Conservation (phyloP, 2,329 filamentous ascomycete genomes). For the Beauveria varroae region DNA sequence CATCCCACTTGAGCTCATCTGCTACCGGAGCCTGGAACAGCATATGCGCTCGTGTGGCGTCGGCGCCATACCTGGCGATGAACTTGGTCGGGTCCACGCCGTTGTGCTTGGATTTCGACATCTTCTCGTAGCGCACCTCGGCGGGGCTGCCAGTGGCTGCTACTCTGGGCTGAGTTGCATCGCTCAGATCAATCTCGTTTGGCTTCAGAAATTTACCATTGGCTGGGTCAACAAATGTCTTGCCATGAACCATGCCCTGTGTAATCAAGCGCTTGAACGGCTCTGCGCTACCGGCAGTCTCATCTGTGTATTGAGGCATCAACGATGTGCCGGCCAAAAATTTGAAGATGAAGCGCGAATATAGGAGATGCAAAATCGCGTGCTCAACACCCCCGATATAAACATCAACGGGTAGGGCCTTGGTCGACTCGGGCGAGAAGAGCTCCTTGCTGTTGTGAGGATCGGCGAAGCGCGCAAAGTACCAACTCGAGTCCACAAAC, state of each 20-base stretch:
- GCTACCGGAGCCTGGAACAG: slow-evolving; percentile 80
- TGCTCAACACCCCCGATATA: slow-evolving; percentile 89
- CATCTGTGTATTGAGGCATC: slow-evolving; percentile 32
- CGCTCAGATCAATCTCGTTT: slow-evolving; percentile 60
- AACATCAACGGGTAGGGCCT: slow-evolving; percentile 68
- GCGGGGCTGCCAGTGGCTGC: slow-evolving; percentile 50
- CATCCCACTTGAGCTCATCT: slow-evolving; percentile 84
- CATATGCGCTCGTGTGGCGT: slow-evolving; percentile 78
- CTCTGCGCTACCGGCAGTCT: slow-evolving; percentile 43
- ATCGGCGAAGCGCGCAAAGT: slow-evolving; percentile 75
- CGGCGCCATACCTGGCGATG: slow-evolving; percentile 69
- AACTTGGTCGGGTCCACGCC: slow-evolving; percentile 73
- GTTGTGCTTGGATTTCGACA: slow-evolving; percentile 94
- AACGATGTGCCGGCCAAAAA: slow-evolving; percentile 57
- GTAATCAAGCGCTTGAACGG: slow-evolving; percentile 78
- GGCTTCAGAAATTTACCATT: slow-evolving; percentile 72
- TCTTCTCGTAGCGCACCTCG: slow-evolving; percentile 72
- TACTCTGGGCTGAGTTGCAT: slow-evolving; percentile 51
- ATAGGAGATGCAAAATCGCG: slow-evolving; percentile 82
- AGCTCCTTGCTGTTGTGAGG: slow-evolving; percentile 54
- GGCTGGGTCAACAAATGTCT: slow-evolving; percentile 67
- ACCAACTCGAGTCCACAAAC: slow-evolving; percentile 94
- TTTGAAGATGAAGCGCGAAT: slow-evolving; percentile 85
- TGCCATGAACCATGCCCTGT: slow-evolving; percentile 90
- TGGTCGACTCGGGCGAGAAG: slow-evolving; percentile 53